Evolutionary conservation across 2,329 filamentous ascomycete genomes (phyloP).

Genomic region (Sarocladiaceae sp.): DNA sequence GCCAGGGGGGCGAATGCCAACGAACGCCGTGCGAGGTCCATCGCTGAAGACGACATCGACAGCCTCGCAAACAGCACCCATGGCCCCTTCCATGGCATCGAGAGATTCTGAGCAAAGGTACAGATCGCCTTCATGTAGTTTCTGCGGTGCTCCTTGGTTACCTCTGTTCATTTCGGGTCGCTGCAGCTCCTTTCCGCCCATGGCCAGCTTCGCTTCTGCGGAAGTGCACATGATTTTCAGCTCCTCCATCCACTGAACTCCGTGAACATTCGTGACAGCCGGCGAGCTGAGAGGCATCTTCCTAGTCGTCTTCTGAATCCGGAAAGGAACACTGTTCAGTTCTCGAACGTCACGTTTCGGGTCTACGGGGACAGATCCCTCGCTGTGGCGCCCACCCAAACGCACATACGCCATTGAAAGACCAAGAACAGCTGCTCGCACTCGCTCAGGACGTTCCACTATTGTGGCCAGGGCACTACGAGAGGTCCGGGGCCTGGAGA

Average conservation of each 20-base stretch:
- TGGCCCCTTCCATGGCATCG: slow-evolving; percentile 79
- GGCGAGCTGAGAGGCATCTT: slow-evolving; percentile 64
- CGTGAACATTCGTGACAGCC: slow-evolving; percentile 86
- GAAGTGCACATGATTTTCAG: slow-evolving; percentile 76
- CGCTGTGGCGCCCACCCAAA: slow-evolving; percentile 73
- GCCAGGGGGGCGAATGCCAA: slow-evolving; percentile 85
- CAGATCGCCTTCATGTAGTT: slow-evolving; percentile 81
- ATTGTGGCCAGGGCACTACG: slow-evolving; percentile 69
- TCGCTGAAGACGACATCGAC: slow-evolving; percentile 72
- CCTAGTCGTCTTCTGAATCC: slow-evolving; percentile 74
- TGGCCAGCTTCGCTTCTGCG: slow-evolving; percentile 70
- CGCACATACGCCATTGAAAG: slow-evolving; percentile 83
- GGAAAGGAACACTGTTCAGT: slow-evolving; percentile 65
- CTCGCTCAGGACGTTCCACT: slow-evolving; percentile 86
- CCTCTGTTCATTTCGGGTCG: slow-evolving; percentile 55
- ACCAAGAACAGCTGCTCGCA: slow-evolving; percentile 77
- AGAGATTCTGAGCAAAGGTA: slow-evolving; percentile 85
- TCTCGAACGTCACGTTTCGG: slow-evolving; percentile 50
- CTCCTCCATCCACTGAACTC: slow-evolving; percentile 88
- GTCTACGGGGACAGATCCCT: slow-evolving; percentile 61
- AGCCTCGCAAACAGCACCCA: slow-evolving; percentile 90
- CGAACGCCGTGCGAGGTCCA: slow-evolving; percentile 72
- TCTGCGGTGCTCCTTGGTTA: slow-evolving; percentile 38
- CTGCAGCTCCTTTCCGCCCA: slow-evolving; percentile 70
- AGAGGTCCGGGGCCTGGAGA: slow-evolving; percentile 72